Conservation (phyloP, 768 basidiomycete genomes). For the Coprinopsis cinerea region DNA sequence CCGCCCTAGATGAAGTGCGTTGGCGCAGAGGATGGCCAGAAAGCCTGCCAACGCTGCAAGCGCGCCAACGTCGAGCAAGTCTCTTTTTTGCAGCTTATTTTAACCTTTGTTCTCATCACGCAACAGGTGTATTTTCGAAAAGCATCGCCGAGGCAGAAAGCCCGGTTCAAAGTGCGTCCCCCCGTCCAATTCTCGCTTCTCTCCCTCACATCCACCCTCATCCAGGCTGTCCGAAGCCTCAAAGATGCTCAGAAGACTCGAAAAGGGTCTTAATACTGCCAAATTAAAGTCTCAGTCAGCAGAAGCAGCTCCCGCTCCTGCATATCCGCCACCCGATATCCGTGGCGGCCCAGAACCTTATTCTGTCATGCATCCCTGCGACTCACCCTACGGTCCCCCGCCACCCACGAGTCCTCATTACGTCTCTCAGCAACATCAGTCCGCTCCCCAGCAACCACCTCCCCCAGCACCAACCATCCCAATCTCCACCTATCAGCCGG, state of each 20-base stretch:
- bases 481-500: conserved; percentile 28
- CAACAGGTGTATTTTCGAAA: conserved; percentile 76
- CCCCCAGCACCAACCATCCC: conserved; percentile 21
- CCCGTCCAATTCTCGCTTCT: conserved; percentile 10
- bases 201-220: conserved; percentile 9
- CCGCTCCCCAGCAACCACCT: conserved; percentile 37
- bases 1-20: conserved; percentile 83
- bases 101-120: conserved; percentile 13
- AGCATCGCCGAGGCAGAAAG: conserved; percentile 83
- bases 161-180: conserved; percentile 77
- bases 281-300: conserved; percentile 62
- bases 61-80: conserved; percentile 72
- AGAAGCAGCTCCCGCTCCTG: conserved; percentile 26
- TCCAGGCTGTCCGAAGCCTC: conserved; percentile 79
- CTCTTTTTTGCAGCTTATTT: conserved; percentile 11
- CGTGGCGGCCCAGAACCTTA: conserved; percentile 17
- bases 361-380: conserved; percentile 16
- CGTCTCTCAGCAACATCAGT: conserved; percentile 24
- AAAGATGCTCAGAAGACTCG: conserved; percentile 81
- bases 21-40: conserved; percentile 79
- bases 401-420: conserved; percentile 26
- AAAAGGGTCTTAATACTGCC: conserved; percentile 74
- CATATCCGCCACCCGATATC: conserved; percentile 29
- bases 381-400: conserved; percentile 23
- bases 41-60: conserved; percentile 78